These are phyloP conservation scores for Naematelia encephala DNA, from an alignment of 768 basidiomycete species.

Conservation along the genomic window DNA sequence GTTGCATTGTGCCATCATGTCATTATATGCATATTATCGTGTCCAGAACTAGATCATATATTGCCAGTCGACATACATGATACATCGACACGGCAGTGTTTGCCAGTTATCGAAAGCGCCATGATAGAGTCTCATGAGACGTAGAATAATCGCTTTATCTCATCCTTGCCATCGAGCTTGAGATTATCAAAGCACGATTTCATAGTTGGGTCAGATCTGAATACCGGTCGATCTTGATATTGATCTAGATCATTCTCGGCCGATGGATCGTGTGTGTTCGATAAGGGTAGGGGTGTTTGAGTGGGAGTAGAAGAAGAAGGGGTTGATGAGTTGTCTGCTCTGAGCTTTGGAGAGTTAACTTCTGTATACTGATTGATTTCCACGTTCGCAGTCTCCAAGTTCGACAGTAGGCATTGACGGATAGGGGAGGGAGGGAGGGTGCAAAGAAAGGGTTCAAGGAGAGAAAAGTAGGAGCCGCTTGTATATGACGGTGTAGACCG, in stretches of 20 bases:
- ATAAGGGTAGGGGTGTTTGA: neutral
- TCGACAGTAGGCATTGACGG: neutral
- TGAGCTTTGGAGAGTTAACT: neutral
- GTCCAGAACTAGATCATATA: too few relatives aligned
- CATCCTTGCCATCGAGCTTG: constrained; percentile 9
- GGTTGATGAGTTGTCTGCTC: neutral
- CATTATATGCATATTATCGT: neutral
- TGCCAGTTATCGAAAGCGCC: too few relatives aligned
- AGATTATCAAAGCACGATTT: constrained; percentile 21
- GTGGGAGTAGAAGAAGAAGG: neutral
- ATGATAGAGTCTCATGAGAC: constrained; percentile 2
- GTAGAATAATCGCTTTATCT: constrained; percentile 17
- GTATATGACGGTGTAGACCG: neutral
- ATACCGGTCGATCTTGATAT: constrained; percentile 4
- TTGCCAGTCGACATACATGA: too few relatives aligned
- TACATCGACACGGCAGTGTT: too few relatives aligned
- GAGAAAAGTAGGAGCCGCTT: neutral
- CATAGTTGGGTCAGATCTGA: constrained; percentile 20
- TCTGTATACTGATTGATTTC: neutral
- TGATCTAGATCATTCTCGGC: neutral
- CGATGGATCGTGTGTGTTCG: neutral
- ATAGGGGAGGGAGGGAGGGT: neutral
- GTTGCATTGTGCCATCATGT: neutral
- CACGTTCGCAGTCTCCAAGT: neutral
- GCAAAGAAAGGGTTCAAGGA: neutral